These are phyloP conservation scores for Albatrellus ellisii DNA, from an alignment of 768 basidiomycete genomes.

Conservation along the genomic window DNA sequence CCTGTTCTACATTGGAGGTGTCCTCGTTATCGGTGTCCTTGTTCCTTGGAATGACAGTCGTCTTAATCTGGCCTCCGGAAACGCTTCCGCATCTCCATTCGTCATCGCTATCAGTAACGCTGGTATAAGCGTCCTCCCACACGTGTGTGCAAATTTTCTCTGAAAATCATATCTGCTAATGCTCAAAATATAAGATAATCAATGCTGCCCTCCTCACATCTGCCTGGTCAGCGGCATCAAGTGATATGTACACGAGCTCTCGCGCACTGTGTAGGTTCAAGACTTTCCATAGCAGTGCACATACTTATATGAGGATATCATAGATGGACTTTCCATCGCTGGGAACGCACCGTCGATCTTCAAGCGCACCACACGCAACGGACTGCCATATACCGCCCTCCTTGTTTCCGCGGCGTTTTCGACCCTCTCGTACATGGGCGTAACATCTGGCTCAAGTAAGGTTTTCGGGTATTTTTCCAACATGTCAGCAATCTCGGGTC, in stretches of 20 bases:
- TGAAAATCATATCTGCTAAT: background rate
- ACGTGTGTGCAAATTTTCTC: constrained; percentile 47
- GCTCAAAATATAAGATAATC: constrained; percentile 38
- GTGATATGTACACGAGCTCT: constrained; percentile 83
- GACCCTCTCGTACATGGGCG: constrained; percentile 72
- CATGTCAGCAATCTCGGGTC: constrained; percentile 32
- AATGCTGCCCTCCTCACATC: constrained; percentile 78
- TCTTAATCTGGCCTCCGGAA: constrained; percentile 40
- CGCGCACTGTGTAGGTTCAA: constrained; percentile 60
- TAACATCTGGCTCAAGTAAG: constrained; percentile 45
- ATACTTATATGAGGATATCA: background rate
- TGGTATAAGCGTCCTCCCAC: constrained; percentile 80
- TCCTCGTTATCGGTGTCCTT: constrained; percentile 69
- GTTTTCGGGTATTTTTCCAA: constrained; percentile 78
- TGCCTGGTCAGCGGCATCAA: constrained; percentile 86
- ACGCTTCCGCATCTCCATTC: constrained; percentile 72
- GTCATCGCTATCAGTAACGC: constrained; percentile 80
- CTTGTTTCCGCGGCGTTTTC: constrained; percentile 56
- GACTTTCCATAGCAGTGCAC: background rate
- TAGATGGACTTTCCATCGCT: constrained; percentile 67
- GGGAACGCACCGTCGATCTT: constrained; percentile 82
- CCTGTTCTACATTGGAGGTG: constrained; percentile 54
- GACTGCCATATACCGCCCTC: constrained; percentile 68
- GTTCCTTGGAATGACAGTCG: constrained; percentile 55
- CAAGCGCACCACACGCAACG: constrained; percentile 47